A percentile compares a stretch with the other conserved stretches of the same genome.
Conservation (phyloP, 208 protist species). For the Crithidia bombi region DNA sequence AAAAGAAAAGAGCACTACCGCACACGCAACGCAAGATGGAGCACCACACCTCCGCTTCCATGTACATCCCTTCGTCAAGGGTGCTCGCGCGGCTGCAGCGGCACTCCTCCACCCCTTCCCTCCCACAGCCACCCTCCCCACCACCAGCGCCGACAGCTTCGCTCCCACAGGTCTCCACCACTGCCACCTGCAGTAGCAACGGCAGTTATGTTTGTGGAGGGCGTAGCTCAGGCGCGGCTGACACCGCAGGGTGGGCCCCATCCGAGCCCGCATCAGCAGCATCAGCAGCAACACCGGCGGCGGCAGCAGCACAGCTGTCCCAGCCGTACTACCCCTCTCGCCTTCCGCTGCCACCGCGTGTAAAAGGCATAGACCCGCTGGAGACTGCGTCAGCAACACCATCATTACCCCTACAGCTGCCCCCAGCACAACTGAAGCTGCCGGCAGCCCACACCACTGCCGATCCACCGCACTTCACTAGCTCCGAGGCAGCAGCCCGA, state of each 20-base stretch:
- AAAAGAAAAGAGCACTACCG: neutral
- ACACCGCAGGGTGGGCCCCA: too few relatives aligned
- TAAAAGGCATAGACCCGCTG: neutral
- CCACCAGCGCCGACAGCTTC: constrained; percentile 3
- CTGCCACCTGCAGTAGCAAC: too few relatives aligned
- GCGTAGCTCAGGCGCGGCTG: too few relatives aligned
- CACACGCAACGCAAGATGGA: constrained; percentile 29
- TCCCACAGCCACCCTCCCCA: neutral
- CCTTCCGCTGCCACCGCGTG: neutral
- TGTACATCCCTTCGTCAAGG: constrained; percentile 37
- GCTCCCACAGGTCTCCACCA: neutral
- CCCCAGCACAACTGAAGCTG: too few relatives aligned
- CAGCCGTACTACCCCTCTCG: constrained; percentile 8
- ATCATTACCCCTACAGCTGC: too few relatives aligned
- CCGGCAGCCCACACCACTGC: too few relatives aligned
- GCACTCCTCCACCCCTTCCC: neutral
- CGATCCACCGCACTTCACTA: too few relatives aligned
- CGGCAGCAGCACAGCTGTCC: neutral
- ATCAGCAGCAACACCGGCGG: neutral
- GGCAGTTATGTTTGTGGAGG: too few relatives aligned
- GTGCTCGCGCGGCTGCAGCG: constrained; percentile 39
- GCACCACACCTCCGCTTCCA: constrained; percentile 38
- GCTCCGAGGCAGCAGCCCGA: too few relatives aligned
- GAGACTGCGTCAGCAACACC: too few relatives aligned
- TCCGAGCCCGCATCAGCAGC: constrained; percentile 3